phyloP scores from a whole-genome alignment of 2,329 filamentous ascomycete species.

The Lachnellula arida region DNA sequence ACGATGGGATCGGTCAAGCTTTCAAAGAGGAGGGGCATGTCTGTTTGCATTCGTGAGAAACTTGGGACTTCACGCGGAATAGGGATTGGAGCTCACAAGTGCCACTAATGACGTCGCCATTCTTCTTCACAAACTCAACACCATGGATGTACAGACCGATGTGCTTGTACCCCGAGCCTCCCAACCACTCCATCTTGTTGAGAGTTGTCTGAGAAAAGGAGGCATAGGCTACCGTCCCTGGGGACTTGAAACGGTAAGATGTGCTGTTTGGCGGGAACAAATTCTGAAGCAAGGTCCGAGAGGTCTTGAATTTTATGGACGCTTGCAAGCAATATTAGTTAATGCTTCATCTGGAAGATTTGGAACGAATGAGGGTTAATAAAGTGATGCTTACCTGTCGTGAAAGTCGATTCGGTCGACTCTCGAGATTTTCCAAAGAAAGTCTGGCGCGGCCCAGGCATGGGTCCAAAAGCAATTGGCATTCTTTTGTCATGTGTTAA shows the following conservation, averaged over 20 bases:
- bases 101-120: constrained; percentile 43
- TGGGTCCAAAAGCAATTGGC: constrained; percentile 36
- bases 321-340: constrained; percentile 15
- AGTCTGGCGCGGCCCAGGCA: constrained; percentile 25
- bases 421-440: constrained; percentile 1
- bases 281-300: constrained; percentile 36
- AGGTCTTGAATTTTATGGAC: constrained; percentile 39
- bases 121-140: constrained; percentile 48
- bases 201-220: constrained; percentile 39
- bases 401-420: constrained; percentile 11
- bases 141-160: constrained; percentile 60
- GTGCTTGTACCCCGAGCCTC: constrained; percentile 52
- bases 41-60: neutral
- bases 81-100: constrained; percentile 31
- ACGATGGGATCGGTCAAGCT: constrained; percentile 55
- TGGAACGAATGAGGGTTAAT: neutral
- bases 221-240: constrained; percentile 35
- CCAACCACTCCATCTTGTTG: constrained; percentile 54
- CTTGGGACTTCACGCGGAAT: neutral
- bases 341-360: neutral
- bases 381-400: neutral
- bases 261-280: constrained; percentile 32
- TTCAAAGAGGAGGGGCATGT: constrained; percentile 55
- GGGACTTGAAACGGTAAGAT: constrained; percentile 32
- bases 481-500: constrained; percentile 22